Evolutionary conservation across 2,329 filamentous ascomycete species (phyloP), one percentile per base, ranked within the genome.

Genomic region (Teratosphaeria nubilosa): DNA sequence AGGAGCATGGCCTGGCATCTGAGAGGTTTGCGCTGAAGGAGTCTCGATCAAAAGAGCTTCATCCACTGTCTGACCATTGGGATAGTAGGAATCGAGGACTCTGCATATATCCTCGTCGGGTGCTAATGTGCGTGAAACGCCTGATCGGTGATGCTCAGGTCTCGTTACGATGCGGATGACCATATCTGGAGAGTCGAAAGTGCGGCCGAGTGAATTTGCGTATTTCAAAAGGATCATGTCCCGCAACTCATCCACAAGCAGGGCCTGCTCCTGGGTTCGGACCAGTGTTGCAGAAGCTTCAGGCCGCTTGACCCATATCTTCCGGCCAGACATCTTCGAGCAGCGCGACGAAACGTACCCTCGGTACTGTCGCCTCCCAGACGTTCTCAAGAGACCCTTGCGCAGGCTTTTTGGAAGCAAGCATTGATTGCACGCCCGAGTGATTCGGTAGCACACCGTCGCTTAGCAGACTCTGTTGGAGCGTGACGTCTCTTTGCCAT

Each of bases 171-270:
- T 88, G 63, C 88, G 85, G 62, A 97, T 79, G 11, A 83, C 85
- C 58, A 99, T 82, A 72, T 99, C 94, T 13, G 94, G 94, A 11
- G 94, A 82, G 75, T 99, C 94, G 73, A 91, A 96, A 56, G 82
- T 88, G 65, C 86, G 86, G 55, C 92, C 92, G 25, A 99, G 80
- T 13, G 91, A 95, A 74, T 99, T 97, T 66, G 86, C 85, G 73
- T 97, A 99, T 77, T 97, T 97, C 68, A 84, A 85, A 65, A 97
- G 77, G 58, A 97, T 94, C 79, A 90, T 84, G 66, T 96, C 94
- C 66, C 92, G 87, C 61, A 96, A 86, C 74, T 96, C 92, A 73
- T 99, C 94, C 58, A 97, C 91, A 22, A 48, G 41, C 66, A 97
- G 77, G 69, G 96, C 91, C 67, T 95, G 90, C 68, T 95, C 88